Base-by-base conservation (phyloP, 2,329 filamentous ascomycete species). In the Microdochium paspali region DNA sequence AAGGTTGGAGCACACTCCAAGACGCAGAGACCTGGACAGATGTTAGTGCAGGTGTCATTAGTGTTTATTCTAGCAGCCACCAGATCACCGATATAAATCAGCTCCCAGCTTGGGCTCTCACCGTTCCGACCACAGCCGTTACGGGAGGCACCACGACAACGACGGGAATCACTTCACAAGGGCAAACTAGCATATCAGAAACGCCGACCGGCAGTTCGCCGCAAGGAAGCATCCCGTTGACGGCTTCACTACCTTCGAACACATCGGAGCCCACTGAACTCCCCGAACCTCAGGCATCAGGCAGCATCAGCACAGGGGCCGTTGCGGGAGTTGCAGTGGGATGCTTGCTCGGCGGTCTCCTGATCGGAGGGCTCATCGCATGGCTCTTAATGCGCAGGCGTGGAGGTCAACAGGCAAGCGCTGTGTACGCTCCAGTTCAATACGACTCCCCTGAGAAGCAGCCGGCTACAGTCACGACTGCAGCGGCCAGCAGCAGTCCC, bases 251-350 rank as follows among this genome's bases (percentile, higher is more conserved):
- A 35, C 5, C 5, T 35, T 7, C 31, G 15, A 18, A 18, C 31
- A 4, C 31, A 35, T 18, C 31, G 15, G 31, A 35, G 13, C 13
- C 31, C 5, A 35, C 31, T 6, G 6, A 35, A 18, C 31, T 15
- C 6, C 6, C 31, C 18, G 6, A 15, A 35, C 31, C 31, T 7
- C n/a, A n/a, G n/a, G 5, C 31, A 15, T 4, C 31, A 35, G 15
- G 28, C 28, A 15, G 28, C 28, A 15, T 15, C 9, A 35, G 13
- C 18, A 12, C 15, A 15, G 57, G 59, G 1, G 54, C 52, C 10
- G 47, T 59, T 20, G 61, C 54, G 4, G 64, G 64, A 4, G 50
- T 56, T 35, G 60, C 59, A 1, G 51, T 66, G 9, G 64, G 58
- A 0, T 63, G 63, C 31, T 23, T 55, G 23, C 2, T 60, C 5